Conservation (phyloP, 495 filamentous ascomycete genomes). For the Copromyces sp. region DNA sequence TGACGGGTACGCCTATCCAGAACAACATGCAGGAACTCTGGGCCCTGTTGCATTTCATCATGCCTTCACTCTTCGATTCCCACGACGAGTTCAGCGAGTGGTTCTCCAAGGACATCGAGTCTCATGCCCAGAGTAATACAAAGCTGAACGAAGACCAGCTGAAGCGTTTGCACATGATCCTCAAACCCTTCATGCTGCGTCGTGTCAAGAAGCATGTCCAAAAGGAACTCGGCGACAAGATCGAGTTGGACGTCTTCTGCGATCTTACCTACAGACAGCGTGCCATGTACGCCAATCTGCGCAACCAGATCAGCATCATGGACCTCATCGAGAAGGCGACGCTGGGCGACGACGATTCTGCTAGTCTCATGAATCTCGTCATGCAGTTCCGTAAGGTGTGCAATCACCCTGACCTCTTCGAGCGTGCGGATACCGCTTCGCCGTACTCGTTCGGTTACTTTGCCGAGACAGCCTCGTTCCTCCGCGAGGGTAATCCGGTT, state of each 20-base stretch:
- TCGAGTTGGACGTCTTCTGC: slow-evolving; percentile 92
- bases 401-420: slow-evolving; percentile 96
- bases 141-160: slow-evolving; percentile 98
- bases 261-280: slow-evolving; percentile 95
- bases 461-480: slow-evolving; percentile 88
- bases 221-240: slow-evolving; percentile 97
- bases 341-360: slow-evolving; percentile 88
- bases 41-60: slow-evolving; percentile 97
- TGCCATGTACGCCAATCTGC: slow-evolving; percentile 80
- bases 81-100: slow-evolving; percentile 99
- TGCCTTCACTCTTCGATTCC: slow-evolving; percentile 95
- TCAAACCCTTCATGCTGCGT: slow-evolving; percentile 98
- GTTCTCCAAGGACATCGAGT: slow-evolving; percentile 99
- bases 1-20: slow-evolving; percentile 96
- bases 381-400: slow-evolving; percentile 99
- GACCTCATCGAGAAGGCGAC: slow-evolving; percentile 97
- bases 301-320: slow-evolving; percentile 97
- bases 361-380: slow-evolving; percentile 95
- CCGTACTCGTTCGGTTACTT: slow-evolving; percentile 74
- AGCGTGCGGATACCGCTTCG: slow-evolving; percentile 83
- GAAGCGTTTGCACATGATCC: slow-evolving; percentile 92
- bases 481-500: slow-evolving; percentile 75
- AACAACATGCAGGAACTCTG: slow-evolving; percentile 99
- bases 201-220: slow-evolving; percentile 99
- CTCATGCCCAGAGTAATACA: slow-evolving; percentile 95